Evolutionary conservation across 768 basidiomycete species (phyloP).

Genomic region (Russula griseocarnosa): DNA sequence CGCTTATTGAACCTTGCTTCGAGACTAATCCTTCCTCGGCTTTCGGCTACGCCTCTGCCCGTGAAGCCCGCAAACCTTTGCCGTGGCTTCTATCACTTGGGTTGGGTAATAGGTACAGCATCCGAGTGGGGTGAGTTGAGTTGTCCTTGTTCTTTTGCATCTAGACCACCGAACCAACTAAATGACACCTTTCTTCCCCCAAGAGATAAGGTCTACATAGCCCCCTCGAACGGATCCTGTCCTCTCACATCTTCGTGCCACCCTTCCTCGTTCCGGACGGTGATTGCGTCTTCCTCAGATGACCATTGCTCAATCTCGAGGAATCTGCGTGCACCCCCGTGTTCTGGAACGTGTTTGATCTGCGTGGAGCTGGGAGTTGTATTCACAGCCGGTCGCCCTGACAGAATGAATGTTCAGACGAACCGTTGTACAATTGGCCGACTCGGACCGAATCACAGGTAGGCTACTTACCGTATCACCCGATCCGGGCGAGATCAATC

Average conservation of each 20-base stretch:
- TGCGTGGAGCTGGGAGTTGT: slow-evolving; percentile 75
- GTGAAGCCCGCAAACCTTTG: slow-evolving; percentile 87
- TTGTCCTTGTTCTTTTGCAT: neutral
- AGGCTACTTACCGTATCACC: slow-evolving; percentile 73
- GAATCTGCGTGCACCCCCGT: slow-evolving; percentile 87
- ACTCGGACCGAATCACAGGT: neutral
- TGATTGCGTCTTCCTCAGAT: slow-evolving; percentile 73
- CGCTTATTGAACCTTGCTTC: neutral
- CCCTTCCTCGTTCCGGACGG: slow-evolving; percentile 69
- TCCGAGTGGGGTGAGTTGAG: slow-evolving; percentile 58
- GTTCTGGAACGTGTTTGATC: slow-evolving; percentile 88
- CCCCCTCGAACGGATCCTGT: slow-evolving; percentile 77
- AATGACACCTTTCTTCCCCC: neutral
- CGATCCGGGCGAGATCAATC: slow-evolving; percentile 83
- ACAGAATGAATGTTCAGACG: neutral
- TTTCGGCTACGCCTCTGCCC: neutral
- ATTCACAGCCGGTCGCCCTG: slow-evolving; percentile 89
- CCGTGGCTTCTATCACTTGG: slow-evolving; percentile 75
- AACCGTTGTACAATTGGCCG: neutral
- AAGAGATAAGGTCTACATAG: slow-evolving; percentile 78
- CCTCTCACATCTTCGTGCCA: slow-evolving; percentile 83
- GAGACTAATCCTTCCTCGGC: slow-evolving; percentile 6
- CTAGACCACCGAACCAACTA: neutral
- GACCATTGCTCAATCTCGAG: slow-evolving; percentile 65
- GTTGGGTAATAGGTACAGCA: slow-evolving; percentile 92